These are phyloP conservation scores for Colletotrichum tabaci DNA, from an alignment of 2,329 filamentous ascomycete species.

Conservation along the genomic window DNA sequence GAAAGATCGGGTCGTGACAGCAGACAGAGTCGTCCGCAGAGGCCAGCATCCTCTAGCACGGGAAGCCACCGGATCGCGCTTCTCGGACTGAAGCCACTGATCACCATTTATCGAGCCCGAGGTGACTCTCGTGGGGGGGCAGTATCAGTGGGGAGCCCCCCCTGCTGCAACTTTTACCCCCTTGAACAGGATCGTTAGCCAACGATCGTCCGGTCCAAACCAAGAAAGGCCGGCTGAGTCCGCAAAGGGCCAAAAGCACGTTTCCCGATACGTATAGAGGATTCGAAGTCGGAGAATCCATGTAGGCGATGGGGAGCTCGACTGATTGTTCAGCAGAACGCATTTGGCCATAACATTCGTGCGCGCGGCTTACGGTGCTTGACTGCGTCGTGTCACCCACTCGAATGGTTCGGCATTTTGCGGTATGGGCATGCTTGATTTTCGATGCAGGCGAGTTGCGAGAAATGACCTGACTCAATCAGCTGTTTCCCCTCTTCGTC, in stretches of 20 bases:
- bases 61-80: background rate
- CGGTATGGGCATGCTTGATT: slow-evolving; percentile 5
- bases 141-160: background rate
- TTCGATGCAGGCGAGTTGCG: slow-evolving; percentile 16
- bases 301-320: background rate
- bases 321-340: background rate
- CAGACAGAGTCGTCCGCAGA: slow-evolving; percentile 4
- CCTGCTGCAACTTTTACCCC: background rate
- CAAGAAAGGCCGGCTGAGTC: slow-evolving; percentile 1
- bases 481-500: slow-evolving; percentile 15
- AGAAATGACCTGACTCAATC: slow-evolving; percentile 26
- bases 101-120: background rate
- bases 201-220: background rate
- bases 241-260: slow-evolving; percentile 15
- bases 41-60: background rate
- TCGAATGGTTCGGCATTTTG: slow-evolving; percentile 7
- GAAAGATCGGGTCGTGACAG: background rate
- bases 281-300: slow-evolving; percentile 14
- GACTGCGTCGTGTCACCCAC: background rate
- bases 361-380: slow-evolving; percentile 20
- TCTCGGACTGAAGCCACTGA: background rate
- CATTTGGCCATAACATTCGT: slow-evolving; percentile 12
- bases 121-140: slow-evolving; percentile 4
- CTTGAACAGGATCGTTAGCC: slow-evolving; percentile 6
- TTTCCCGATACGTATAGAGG: slow-evolving; percentile 14